Evolutionary conservation across 164 flowering plant genomes (phyloP), one percentile per base, ranked within the genome.

Genomic region (Piper betle): DNA sequence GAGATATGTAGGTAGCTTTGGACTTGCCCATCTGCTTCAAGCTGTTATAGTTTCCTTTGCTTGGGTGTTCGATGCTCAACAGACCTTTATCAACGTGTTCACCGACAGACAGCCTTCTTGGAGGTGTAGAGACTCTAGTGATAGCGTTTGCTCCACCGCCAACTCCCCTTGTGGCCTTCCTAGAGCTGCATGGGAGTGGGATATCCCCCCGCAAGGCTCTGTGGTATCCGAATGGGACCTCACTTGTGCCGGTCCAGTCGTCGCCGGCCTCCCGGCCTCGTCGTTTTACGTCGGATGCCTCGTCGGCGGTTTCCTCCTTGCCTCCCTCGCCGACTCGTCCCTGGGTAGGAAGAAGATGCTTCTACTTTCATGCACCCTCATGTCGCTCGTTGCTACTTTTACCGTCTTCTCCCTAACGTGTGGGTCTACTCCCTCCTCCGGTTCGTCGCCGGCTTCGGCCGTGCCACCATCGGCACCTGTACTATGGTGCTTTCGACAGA

Each of bases 221-320:
- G 69, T 73, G n/a, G 57, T 88, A 2, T 84, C 93, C 0, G 84
- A 86, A 39, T 88, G 86, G 86, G 66, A 63, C 8, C 70, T 86
- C 0, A 55, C 70, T 39, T 81, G 88, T 38, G 52, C 75, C 4
- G 66, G 66, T 25, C 66, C 90, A 3, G 3, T 88, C 60, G 3
- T 88, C 52, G 64, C 66, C 0, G 87, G 93, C 20, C 56, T 88
- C 6, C 88, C 93, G 0, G 69, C 87, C 0, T 78, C 93, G 1
- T 72, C 87, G 16, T 86, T 83, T 74, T 86, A 79, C 73, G n/a
- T 70, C 5, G 96, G 96, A 1, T 86, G 86, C 63, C 62, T 88
- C 3, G 54, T 62, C 2, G 96, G 93, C 13, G 91, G 90, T 4
- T 46, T 82, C 48, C 59, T 75, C 6, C 73, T 88, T 0, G 75